Evolutionary conservation across 1,284 basidiomycete genomes (phyloP).

Genomic region (Boletus semigastroideus): DNA sequence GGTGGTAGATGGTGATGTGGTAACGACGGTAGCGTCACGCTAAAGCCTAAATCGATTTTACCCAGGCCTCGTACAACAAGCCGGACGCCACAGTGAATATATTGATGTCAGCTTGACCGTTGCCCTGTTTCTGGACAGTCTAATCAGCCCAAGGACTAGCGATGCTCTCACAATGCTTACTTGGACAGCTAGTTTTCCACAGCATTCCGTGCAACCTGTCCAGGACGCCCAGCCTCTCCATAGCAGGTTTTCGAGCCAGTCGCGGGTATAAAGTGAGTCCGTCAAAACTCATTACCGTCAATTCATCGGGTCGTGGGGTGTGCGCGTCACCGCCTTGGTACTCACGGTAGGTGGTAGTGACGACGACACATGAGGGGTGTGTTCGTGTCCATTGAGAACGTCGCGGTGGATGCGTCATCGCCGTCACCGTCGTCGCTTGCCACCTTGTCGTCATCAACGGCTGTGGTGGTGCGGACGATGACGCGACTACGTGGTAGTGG

Average conservation of each 20-base stretch:
- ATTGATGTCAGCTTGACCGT: conserved; percentile 84
- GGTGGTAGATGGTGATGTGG: too few relatives aligned
- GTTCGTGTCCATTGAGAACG: too few relatives aligned
- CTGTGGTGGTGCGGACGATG: too few relatives aligned
- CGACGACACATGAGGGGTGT: too few relatives aligned
- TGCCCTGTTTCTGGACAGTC: conserved; percentile 19
- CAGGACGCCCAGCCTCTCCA: conserved; percentile 82
- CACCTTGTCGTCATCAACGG: too few relatives aligned
- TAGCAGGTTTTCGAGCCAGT: conserved; percentile 69
- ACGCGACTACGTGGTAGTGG: too few relatives aligned
- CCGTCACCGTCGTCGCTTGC: too few relatives aligned
- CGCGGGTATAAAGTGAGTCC: conserved; percentile 88
- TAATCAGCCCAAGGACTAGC: conserved; percentile 5
- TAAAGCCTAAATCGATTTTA: conserved; percentile 31
- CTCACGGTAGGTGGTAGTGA: too few relatives aligned
- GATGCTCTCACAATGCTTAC: conserved; percentile 35
- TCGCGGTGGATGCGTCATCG: too few relatives aligned
- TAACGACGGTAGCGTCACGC: too few relatives aligned
- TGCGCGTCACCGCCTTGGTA: too few relatives aligned
- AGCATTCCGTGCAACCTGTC: conserved; percentile 45
- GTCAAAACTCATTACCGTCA: conserved; percentile 84
- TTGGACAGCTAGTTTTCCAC: conserved; percentile 48
- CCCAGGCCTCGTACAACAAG: conserved; percentile 94
- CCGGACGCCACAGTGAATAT: conserved; percentile 99
- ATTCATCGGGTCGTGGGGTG: too few relatives aligned